phyloP scores from a whole-genome alignment of 257 asterid species.

The Solanum paucissectum region DNA sequence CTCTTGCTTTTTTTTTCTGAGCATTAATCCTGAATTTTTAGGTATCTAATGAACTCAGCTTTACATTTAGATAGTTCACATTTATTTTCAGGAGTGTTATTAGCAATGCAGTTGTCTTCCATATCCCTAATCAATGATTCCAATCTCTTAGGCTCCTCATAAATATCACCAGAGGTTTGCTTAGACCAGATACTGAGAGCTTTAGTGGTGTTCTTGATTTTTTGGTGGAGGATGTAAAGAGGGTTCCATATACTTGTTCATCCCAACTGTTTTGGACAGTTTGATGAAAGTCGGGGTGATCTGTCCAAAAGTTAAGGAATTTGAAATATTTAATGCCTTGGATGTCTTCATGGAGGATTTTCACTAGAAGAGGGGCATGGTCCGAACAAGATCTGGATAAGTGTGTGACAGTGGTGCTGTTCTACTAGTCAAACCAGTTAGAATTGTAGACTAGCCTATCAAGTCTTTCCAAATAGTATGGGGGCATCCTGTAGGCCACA shows the following conservation, averaged over 20 bases:
- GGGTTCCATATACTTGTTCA: background rate
- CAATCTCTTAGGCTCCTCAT: background rate
- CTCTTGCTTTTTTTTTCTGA: too few relatives aligned
- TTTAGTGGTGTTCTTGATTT: background rate
- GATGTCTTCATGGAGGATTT: background rate
- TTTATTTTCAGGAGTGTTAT: background rate
- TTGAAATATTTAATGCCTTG: background rate
- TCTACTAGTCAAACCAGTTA: background rate
- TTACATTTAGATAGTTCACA: background rate
- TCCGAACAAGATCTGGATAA: background rate
- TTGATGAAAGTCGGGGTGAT: background rate
- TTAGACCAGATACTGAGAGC: background rate
- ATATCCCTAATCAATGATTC: background rate
- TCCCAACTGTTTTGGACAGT: background rate
- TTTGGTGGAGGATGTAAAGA: background rate
- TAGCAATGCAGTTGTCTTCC: background rate
- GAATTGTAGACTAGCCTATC: background rate
- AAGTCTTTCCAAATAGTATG: background rate
- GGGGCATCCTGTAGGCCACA: background rate
- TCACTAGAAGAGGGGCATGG: background rate
- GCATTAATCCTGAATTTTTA: background rate
- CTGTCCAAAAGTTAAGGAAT: background rate
- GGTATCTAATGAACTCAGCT: background rate
- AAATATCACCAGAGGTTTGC: background rate
- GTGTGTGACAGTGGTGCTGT: background rate